Conservation (phyloP, 2,329 filamentous ascomycete species). For the Alternaria alternata region DNA sequence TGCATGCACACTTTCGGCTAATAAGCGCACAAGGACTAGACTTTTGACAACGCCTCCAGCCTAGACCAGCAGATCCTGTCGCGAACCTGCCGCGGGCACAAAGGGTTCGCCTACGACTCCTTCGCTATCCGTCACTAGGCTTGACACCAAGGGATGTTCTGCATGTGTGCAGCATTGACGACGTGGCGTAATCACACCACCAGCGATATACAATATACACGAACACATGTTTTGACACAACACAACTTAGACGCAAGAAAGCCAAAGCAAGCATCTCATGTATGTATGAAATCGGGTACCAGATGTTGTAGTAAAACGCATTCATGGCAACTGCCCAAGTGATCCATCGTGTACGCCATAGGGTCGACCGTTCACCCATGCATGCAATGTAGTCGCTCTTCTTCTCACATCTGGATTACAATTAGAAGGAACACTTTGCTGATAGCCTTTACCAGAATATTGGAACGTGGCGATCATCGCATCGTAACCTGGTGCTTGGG, state of each 20-base stretch:
- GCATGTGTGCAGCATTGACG: background rate
- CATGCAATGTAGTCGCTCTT: background rate
- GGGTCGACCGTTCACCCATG: too few relatives aligned
- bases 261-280: background rate
- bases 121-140: constrained; percentile 11
- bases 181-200: constrained; percentile 9
- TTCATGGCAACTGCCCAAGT: background rate
- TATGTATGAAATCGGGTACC: background rate
- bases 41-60: constrained; percentile 5
- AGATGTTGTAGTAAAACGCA: background rate
- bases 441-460: background rate
- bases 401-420: background rate
- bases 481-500: constrained; percentile 23
- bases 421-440: background rate
- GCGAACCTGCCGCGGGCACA: background rate
- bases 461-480: constrained; percentile 16
- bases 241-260: background rate
- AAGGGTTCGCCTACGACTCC: constrained; percentile 3
- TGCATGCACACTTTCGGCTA: background rate
- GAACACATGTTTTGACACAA: background rate
- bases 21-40: background rate
- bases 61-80: constrained; percentile 10
- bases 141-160: background rate
- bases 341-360: background rate
- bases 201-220: background rate